phyloP scores from a whole-genome alignment of 305 asterid genomes.

The Petunia hybrid region DNA sequence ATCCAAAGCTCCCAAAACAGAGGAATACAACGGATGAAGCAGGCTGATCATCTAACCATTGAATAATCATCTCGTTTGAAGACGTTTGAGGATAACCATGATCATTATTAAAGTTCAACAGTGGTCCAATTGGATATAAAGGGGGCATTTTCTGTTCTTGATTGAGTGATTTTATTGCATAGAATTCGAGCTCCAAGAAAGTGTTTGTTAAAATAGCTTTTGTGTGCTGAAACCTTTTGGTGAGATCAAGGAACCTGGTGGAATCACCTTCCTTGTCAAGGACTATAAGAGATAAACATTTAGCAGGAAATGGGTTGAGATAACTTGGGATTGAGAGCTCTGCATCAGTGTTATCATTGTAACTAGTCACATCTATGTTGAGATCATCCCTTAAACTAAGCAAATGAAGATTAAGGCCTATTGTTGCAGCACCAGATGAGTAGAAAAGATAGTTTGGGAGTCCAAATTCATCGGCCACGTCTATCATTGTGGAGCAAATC shows the following conservation, averaged over 20 bases:
- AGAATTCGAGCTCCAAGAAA: conserved; percentile 42
- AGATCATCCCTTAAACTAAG: conserved; percentile 16
- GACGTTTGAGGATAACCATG: background rate
- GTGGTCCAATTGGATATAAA: conserved; percentile 49
- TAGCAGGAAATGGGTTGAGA: conserved; percentile 39
- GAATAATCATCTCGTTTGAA: background rate
- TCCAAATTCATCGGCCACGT: conserved; percentile 32
- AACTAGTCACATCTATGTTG: background rate
- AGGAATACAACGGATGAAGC: conserved; percentile 49
- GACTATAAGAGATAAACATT: conserved; percentile 33
- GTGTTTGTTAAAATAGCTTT: conserved; percentile 54
- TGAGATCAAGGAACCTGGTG: conserved; percentile 5
- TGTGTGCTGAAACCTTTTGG: conserved; percentile 29
- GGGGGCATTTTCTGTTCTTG: conserved; percentile 36
- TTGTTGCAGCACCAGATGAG: conserved; percentile 33
- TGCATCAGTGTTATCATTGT: background rate
- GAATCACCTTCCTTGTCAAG: conserved; percentile 18
- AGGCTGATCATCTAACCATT: conserved; percentile 49
- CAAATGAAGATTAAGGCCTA: conserved; percentile 32
- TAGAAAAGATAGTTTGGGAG: conserved; percentile 31
- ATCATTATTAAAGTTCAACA: conserved; percentile 27
- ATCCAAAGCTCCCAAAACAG: conserved; percentile 54
- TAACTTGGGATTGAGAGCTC: conserved; percentile 36
- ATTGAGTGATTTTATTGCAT: conserved; percentile 35
- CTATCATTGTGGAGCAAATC: conserved; percentile 35